Base-by-base conservation (phyloP, 768 basidiomycete species). In the Leucocoprinus leucothites region DNA sequence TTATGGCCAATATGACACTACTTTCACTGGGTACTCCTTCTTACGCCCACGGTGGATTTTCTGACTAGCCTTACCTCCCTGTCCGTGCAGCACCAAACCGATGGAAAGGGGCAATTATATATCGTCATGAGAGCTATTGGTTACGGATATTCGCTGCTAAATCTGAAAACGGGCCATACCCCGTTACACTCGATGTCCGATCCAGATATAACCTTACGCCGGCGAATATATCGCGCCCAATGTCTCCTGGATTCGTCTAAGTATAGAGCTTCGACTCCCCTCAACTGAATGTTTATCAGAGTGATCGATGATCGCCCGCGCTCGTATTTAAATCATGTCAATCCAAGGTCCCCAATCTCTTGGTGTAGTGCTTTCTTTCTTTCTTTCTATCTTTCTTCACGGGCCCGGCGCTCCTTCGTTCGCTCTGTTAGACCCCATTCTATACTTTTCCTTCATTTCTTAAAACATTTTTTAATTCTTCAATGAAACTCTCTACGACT, bases 381-480 rank as follows among this genome's bases (percentile, higher is more conserved):
- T 61, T 61, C 57, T 60, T 55, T 67, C 11, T 31, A 60, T 60
- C 59, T 50, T 61, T 61, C 57, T 60, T 55, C 67, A 5, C 11
- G 69, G 69, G 69, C 69, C 69, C 45, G 70, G 71, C 63, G 71
- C 70, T 71, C 71, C 57, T 58, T 67, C 56, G 53, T 64, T 65
- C 57, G 51, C 44, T 57, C 60, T 61, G 57, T 40, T 49, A 11
- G 54, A 60, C 60, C 57, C 43, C 49, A 19, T 43, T 48, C 47
- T 57, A 41, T 46, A 18, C 62, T 58, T 46, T 16, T 19, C 59
- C 59, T 56, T n/a, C n/a, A n/a, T 55, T 62, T 50, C 44, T 19
- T 59, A 21, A 58, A 45, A 47, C 63, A 57, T 54, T 56, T 58
- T 56, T 56, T 58, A 46, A 60, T 35, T 31, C 13, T 54, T 19